phyloP scores from a whole-genome alignment of 352 stramenopile species.

The Phytopythium sindhum region DNA sequence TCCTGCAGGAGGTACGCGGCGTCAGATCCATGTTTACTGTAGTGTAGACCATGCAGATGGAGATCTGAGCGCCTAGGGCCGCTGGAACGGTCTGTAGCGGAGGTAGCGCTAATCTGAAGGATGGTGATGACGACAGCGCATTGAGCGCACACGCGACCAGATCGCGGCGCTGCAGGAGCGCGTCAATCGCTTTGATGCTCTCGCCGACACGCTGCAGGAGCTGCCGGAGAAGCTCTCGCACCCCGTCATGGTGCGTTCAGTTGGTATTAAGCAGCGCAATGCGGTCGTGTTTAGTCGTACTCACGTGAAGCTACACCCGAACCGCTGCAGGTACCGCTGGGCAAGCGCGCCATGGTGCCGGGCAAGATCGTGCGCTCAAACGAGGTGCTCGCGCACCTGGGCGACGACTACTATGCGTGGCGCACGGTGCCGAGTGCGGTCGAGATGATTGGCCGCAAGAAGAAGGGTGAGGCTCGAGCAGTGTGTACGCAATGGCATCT shows the following conservation, averaged over 20 bases:
- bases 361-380: slow-evolving; percentile 84
- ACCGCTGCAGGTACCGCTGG: slow-evolving; percentile 48
- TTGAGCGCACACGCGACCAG: slow-evolving; percentile 52
- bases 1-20: slow-evolving; percentile 56
- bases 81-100: not conserved
- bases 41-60: not conserved
- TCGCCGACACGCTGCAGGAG: slow-evolving; percentile 52
- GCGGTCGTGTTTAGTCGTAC: not conserved
- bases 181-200: slow-evolving; percentile 48
- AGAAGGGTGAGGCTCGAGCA: slow-evolving; percentile 42
- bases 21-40: not conserved
- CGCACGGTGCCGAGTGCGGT: slow-evolving; percentile 57
- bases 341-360: slow-evolving; percentile 79
- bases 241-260: slow-evolving; percentile 58
- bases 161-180: slow-evolving; percentile 50
- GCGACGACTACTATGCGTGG: slow-evolving; percentile 82
- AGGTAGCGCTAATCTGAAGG: not conserved
- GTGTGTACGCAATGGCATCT: not conserved
- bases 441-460: slow-evolving; percentile 70
- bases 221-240: slow-evolving; percentile 79
- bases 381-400: slow-evolving; percentile 77
- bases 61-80: not conserved
- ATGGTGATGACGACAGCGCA: slow-evolving; percentile 27
- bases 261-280: not conserved
- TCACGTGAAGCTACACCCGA: not conserved